phyloP scores from a whole-genome alignment of 2,329 filamentous ascomycete genomes.

The Fusarium sp. region DNA sequence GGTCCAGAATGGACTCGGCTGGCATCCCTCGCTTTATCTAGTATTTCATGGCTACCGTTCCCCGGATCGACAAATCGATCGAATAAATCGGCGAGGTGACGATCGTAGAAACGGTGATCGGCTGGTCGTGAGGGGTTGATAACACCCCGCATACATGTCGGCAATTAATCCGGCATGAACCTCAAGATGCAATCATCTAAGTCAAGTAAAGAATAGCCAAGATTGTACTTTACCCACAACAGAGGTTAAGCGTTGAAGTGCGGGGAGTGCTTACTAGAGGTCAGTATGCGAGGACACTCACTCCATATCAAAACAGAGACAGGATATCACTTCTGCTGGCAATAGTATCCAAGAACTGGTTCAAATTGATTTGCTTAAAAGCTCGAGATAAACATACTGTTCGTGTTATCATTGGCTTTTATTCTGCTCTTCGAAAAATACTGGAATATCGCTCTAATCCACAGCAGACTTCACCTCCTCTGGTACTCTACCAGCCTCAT shows the following conservation, averaged over 20 bases:
- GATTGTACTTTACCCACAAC: conserved; percentile 2
- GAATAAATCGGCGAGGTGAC: conserved; percentile 4
- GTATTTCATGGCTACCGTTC: neutral
- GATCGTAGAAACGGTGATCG: conserved; percentile 4
- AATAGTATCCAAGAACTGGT: neutral
- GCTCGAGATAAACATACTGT: neutral
- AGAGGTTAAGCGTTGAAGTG: neutral
- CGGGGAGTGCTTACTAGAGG: neutral
- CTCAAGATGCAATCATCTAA: neutral
- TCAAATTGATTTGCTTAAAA: neutral
- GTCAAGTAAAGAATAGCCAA: neutral
- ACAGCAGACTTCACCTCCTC: neutral
- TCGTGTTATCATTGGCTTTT: neutral
- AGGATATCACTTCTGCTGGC: fast-evolving
- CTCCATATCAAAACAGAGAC: neutral
- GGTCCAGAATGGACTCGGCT: neutral
- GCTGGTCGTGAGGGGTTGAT: conserved; percentile 19
- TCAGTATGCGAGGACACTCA: neutral
- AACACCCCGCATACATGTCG: conserved; percentile 24
- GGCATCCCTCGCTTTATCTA: neutral
- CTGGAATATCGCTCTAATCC: neutral
- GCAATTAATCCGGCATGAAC: conserved; percentile 28
- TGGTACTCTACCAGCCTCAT: neutral
- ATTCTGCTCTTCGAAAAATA: neutral
- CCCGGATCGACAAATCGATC: conserved; percentile 10